Conservation (phyloP, 768 basidiomycete genomes). For the Hericium erinaceus region DNA sequence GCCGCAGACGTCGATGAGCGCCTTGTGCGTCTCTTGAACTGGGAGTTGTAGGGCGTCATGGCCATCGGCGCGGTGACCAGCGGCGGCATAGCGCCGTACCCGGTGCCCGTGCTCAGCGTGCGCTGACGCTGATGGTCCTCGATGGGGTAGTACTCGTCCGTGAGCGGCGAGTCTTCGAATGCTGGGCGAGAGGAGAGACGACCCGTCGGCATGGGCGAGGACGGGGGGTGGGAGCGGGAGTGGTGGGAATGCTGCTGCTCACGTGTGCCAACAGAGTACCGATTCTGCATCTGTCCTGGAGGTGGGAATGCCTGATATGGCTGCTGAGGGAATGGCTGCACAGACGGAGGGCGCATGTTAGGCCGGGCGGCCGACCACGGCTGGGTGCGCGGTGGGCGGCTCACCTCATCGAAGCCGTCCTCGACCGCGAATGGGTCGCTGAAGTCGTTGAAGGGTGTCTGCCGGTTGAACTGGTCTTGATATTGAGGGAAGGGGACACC, state of each 20-base stretch:
- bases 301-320: not conserved
- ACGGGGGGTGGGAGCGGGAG: not conserved
- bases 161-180: constrained; percentile 11
- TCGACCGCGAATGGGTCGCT: constrained; percentile 2
- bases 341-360: not conserved
- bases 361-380: not conserved
- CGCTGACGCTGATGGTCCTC: constrained; percentile 10
- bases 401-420: constrained; percentile 8
- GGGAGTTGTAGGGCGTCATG: constrained; percentile 9
- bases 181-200: constrained; percentile 7
- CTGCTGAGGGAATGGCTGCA: constrained; percentile 1
- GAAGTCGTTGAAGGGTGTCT: constrained; percentile 4
- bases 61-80: constrained; percentile 5
- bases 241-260: constrained; percentile 2
- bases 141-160: constrained; percentile 6
- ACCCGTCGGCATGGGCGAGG: constrained; percentile 1
- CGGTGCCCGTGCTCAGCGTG: constrained; percentile 6
- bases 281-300: not conserved
- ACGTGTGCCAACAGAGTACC: constrained; percentile 7
- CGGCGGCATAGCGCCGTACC: constrained; percentile 5
- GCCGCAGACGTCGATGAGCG: constrained; percentile 11
- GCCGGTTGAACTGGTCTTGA: constrained; percentile 3
- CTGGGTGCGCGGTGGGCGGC: constrained; percentile 3
- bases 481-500: not conserved
- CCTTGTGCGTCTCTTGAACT: constrained; percentile 5